Base-by-base conservation (phyloP, 2,329 filamentous ascomycete genomes). In the Fusarium sp. region DNA sequence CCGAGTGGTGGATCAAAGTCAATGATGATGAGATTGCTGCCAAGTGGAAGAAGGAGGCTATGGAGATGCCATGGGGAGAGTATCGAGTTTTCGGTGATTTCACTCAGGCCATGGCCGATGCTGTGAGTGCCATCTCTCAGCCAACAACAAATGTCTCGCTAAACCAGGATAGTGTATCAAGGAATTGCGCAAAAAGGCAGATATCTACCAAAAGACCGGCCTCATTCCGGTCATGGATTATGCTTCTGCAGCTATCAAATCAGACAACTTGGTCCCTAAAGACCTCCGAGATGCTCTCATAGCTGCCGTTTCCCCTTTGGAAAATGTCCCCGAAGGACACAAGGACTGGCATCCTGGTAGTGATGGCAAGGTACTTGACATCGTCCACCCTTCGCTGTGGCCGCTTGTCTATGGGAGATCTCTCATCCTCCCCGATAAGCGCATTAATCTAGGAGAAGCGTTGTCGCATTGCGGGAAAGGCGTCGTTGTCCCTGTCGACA, bases 311-410 rank as follows among this genome's bases (percentile, higher is more conserved):
- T 77, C 79, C 3, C 78, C 77, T 0, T 81, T 93, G 4, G 87
- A 91, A 66, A 79, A 87, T 24, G 83, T 88, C 2, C 85, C 87
- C 0, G 85, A 87, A 12, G 62, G 81, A 0, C 56, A 83, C 39
- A 86, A 87, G 70, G 75, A 77, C 26, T 77, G 75, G 75, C 75
- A 77, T 32, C 75, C 75, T 14, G 56, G 66, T 6, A 76, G 69
- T 26, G 61, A 71, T 14, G 69, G 67, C 7, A 73, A 64, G 32
- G 73, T 75, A 11, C 73, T 73, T 20, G 69, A 77, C 28, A 66
- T 77, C 3, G 71, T 77, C 8, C 73, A 77, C 39, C 75, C 75
- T 18, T 77, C 75, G 2, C 60, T 77, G 38, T 57, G 70, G 79
- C 70, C 61, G 82, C 66, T 78, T 6, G 54, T 75, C 3, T 78